Evolutionary conservation across 768 basidiomycete species (phyloP), one percentile per base, ranked within the genome.

Genomic region (Xerocomellus amylosporus): DNA sequence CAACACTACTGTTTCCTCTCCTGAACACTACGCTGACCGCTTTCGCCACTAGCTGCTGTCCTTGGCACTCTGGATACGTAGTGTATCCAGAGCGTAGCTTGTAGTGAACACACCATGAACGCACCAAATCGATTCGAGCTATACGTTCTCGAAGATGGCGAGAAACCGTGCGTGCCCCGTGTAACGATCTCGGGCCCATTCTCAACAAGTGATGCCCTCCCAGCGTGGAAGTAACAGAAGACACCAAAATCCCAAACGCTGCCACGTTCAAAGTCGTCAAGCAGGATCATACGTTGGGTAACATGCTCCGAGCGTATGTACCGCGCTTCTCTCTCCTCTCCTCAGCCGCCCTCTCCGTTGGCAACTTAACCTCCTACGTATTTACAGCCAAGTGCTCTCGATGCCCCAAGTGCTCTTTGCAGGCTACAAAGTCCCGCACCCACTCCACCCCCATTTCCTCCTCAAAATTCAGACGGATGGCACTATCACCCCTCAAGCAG

Each of bases 401-500:
- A 88, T 90, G 82, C 88, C 91, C 7, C 79, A 86, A 60, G 85
- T 98, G 60, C 85, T 94, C 56, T 98, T 98, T 68, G 95, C 95
- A 1, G 97, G 97, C 2, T 98, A 98, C 85, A 93, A 95, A 75
- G 93, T 94, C 37, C 96, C 96, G 0, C 97, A 98, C 65, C 96
- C 97, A 1, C 84, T 96, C 20, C 92, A 97, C 59, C 93, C 95
- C 8, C 82, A 94, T 70, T 96, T 98, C 74, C 78, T 91, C 53
- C 83, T 99, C 72, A 98, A 97, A 72, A 84, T 98, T 51, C 97
- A 98, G 74, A 98, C 95, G 2, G 93, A 98, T 71, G 92, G 93
- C 22, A 78, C 83, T 2, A 73, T 86, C 43, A 90, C 94, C 17
- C 93, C 96, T 1, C 82, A 91, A 60, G 83, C 80, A 20, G 84